Base-by-base conservation (phyloP, 108 stramenopile genomes). In the Hondaea fermentalgiana region DNA sequence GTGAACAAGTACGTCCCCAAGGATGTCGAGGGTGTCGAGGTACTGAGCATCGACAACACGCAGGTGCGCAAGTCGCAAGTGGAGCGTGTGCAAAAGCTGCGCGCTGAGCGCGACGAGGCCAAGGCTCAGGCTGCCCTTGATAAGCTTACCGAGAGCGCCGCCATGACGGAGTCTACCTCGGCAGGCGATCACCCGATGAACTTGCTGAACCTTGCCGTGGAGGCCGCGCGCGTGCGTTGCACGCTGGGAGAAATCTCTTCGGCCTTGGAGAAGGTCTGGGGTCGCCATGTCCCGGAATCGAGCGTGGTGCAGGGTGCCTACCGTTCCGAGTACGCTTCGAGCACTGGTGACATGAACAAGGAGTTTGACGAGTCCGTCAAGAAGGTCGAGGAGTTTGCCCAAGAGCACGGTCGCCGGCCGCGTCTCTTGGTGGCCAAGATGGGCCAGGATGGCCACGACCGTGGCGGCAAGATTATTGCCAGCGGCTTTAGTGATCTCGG, bases 391-490 rank as follows among this genome's bases (percentile, higher is more conserved):
- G 93, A 92, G 59, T 99, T 99, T 92, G 97, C 96, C 60, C 87
- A 94, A 87, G 89, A 55, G 28, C 95, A 98, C 58, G 99, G 99
- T 0, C 95, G 99, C n/a, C 93, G 98, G 53, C 99, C 99, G 23
- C 94, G 98, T 4, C 96, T 99, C 88, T 89, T 99, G 59, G 98
- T 99, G 3, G 99, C 99, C 5, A 99, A 99, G 92, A 98, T 99
- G 97, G 99, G 99, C 21, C 97, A 98, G 93, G 99, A 99, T 91
- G 99, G 99, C 14, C 99, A 99, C 90, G 99, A 99, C 90, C 95
- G 99, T 44, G 99, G 99, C 44, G 99, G 97, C 58, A 98, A 98
- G 88, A 97, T 99, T 28, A 98, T 99, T 90, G 97, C 99, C 59
- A 94, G 94, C 91, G 98, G 98, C 5, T 98, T 99, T 89, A 95